Conservation (phyloP, 805 yeast species). For the Saturnispora gosingensis region DNA sequence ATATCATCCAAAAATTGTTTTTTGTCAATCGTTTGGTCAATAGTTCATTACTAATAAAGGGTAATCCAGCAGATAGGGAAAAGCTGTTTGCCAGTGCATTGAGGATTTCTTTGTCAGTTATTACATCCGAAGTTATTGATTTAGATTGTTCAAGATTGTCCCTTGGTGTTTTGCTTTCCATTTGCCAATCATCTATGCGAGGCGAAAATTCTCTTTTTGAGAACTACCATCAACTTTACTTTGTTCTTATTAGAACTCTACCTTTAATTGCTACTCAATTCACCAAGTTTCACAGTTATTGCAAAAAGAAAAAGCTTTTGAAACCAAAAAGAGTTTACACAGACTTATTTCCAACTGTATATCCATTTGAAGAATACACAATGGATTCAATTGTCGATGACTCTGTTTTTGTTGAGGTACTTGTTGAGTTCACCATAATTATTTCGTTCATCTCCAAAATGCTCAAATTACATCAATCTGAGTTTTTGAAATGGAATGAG, state of each 20-base stretch:
- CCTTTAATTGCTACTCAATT: slow-evolving; percentile 47
- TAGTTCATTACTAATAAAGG: slow-evolving; percentile 26
- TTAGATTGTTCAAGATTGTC: slow-evolving; percentile 58
- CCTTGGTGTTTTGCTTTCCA: slow-evolving; percentile 45
- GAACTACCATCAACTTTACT: slow-evolving; percentile 29
- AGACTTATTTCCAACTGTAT: slow-evolving; percentile 54
- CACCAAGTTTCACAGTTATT: slow-evolving; percentile 41
- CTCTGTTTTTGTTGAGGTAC: slow-evolving; percentile 58
- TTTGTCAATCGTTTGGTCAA: slow-evolving; percentile 48
- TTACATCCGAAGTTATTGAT: slow-evolving; percentile 39
- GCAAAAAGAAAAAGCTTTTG: slow-evolving; percentile 34
- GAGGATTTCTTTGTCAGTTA: slow-evolving; percentile 50
- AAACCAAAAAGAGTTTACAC: slow-evolving; percentile 58
- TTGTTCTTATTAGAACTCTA: slow-evolving; percentile 42
- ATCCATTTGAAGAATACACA: slow-evolving; percentile 56
- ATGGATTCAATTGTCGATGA: slow-evolving; percentile 70
- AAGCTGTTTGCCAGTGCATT: slow-evolving; percentile 29
- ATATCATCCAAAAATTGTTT: slow-evolving; percentile 48
- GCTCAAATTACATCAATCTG: slow-evolving; percentile 4
- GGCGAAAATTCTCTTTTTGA: slow-evolving; percentile 16
- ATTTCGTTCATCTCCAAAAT: slow-evolving; percentile 43
- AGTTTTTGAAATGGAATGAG: slow-evolving; percentile 1
- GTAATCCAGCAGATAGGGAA: slow-evolving; percentile 18
- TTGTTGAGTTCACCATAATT: slow-evolving; percentile 61
- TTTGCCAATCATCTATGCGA: slow-evolving; percentile 28